phyloP scores from a whole-genome alignment of 495 filamentous ascomycete species.

The Penicillium arizonense region DNA sequence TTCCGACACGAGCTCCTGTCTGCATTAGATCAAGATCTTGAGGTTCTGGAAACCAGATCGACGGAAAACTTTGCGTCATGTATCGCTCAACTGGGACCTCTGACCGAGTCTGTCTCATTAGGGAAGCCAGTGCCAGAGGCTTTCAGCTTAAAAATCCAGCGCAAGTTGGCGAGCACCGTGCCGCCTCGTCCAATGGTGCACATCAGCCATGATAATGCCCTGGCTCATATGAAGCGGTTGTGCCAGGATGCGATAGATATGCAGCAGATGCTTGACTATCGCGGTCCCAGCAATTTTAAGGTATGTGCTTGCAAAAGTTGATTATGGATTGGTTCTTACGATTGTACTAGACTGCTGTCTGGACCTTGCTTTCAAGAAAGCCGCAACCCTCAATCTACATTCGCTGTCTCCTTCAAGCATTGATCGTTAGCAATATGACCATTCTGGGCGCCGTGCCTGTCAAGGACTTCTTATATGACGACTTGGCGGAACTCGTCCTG shows the following conservation, averaged over 20 bases:
- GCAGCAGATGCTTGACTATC: conserved; percentile 64
- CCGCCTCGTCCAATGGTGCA: conserved; percentile 89
- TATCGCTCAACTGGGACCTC: conserved; percentile 40
- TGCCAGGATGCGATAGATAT: conserved; percentile 71
- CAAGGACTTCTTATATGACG: conserved; percentile 73
- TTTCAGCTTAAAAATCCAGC: conserved; percentile 88
- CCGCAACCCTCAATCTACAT: conserved; percentile 84
- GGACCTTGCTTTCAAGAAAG: conserved; percentile 71
- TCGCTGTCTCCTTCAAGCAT: conserved; percentile 72
- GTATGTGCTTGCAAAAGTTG: conserved; percentile 20
- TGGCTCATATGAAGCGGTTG: conserved; percentile 64
- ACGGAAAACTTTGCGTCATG: conserved; percentile 42
- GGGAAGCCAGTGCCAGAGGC: conserved; percentile 68
- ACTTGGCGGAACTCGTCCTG: conserved; percentile 72
- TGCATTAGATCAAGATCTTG: conserved; percentile 46
- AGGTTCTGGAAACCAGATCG: conserved; percentile 38
- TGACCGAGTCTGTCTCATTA: conserved; percentile 57
- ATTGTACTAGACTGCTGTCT: conserved; percentile 53
- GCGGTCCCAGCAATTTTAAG: conserved; percentile 63
- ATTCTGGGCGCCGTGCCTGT: conserved; percentile 65
- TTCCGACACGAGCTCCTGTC: conserved; percentile 63
- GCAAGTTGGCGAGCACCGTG: conserved; percentile 84
- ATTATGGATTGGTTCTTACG: conserved; percentile 1
- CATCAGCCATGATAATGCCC: conserved; percentile 68
- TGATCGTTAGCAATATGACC: conserved; percentile 69